Conservation (phyloP, 257 asterid genomes). For the Plantago elongata region DNA sequence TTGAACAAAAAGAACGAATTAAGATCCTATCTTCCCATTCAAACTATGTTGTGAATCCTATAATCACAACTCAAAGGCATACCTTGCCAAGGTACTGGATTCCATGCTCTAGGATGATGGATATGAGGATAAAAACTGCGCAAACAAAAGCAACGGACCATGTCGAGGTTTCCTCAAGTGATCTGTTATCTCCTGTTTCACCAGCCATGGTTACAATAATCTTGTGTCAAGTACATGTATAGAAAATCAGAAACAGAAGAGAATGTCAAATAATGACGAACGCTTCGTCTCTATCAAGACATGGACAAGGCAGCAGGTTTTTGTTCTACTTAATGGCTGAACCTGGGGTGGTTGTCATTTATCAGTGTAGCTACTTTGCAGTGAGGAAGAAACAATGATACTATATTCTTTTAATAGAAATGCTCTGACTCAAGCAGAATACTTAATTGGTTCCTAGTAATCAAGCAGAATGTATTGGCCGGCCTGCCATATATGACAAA, state of each 20-base stretch:
- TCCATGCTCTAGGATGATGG: slow-evolving; percentile 59
- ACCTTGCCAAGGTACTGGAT: slow-evolving; percentile 67
- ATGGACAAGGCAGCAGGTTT: not conserved
- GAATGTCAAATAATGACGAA: not conserved
- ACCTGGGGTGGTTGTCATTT: not conserved
- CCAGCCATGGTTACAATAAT: slow-evolving; percentile 26
- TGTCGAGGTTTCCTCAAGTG: slow-evolving; percentile 72
- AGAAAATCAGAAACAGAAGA: not conserved
- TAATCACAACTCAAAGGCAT: not conserved
- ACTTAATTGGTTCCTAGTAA: not conserved
- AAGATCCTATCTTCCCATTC: not conserved
- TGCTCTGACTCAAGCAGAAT: slow-evolving; percentile 9
- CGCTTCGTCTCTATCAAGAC: no score
- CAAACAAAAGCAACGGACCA: slow-evolving; percentile 84
- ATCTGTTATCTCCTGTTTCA: slow-evolving; percentile 30
- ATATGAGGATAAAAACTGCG: slow-evolving; percentile 51
- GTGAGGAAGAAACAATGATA: slow-evolving; percentile 16
- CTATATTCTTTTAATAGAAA: slow-evolving; percentile 1
- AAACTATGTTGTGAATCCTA: not conserved
- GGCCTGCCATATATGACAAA: slow-evolving; percentile 21
- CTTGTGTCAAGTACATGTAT: not conserved
- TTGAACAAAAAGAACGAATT: not conserved
- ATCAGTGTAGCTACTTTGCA: slow-evolving; percentile 21
- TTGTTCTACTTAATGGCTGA: not conserved
- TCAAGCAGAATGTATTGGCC: slow-evolving; percentile 12